Conservation (phyloP, 202 grass and related monocot species). For the Carex sylvatica region DNA sequence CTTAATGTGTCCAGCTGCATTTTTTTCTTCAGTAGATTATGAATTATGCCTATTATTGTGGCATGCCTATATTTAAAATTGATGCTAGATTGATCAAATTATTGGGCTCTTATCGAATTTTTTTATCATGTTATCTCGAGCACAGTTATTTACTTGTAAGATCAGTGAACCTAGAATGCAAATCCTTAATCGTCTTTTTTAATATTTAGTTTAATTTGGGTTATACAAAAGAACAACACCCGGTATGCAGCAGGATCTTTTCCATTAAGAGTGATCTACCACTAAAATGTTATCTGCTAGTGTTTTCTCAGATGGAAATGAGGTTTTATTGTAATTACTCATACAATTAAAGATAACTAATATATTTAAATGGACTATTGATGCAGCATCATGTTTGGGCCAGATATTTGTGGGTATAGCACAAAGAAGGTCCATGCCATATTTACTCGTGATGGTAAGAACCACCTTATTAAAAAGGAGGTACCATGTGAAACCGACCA, state of each 20-base stretch:
- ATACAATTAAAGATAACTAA: background rate
- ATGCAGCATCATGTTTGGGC: conserved; percentile 94
- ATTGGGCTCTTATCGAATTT: background rate
- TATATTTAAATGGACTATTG: background rate
- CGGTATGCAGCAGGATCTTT: background rate
- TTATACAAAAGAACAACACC: background rate
- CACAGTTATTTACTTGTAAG: background rate
- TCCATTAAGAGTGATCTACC: background rate
- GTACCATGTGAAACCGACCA: conserved; percentile 79
- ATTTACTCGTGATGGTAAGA: conserved; percentile 61
- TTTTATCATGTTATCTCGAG: background rate
- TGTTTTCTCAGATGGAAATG: background rate
- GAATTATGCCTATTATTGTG: background rate
- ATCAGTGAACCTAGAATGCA: background rate
- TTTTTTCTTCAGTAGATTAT: background rate
- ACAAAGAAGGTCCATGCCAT: conserved; percentile 88
- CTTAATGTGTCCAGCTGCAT: background rate
- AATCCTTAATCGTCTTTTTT: background rate
- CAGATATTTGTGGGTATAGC: conserved; percentile 89
- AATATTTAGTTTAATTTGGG: too few relatives aligned
- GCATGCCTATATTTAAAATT: background rate
- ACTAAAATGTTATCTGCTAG: background rate
- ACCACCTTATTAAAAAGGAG: conserved; percentile 90
- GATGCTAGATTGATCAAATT: background rate
- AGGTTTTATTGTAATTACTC: background rate